Conservation (phyloP, 1,139 yeast species). For the Diutina rugosa region DNA sequence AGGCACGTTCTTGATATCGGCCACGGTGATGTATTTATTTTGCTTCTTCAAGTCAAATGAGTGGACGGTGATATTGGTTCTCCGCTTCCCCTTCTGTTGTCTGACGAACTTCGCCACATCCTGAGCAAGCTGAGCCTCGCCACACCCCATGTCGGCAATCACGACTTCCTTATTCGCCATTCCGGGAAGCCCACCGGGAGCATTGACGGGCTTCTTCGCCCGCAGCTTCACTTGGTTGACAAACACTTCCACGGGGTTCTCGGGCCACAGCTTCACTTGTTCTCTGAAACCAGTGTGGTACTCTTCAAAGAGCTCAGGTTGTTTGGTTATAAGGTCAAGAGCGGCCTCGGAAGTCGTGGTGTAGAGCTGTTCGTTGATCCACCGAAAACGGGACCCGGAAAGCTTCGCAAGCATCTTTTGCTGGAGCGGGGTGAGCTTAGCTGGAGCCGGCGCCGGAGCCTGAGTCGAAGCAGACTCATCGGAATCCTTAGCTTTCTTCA, state of each 20-base stretch:
- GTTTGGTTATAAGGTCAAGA: constrained; percentile 53
- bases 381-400: constrained; percentile 89
- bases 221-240: constrained; percentile 59
- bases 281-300: constrained; percentile 91
- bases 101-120: constrained; percentile 44
- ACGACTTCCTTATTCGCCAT: constrained; percentile 40
- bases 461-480: constrained; percentile 3
- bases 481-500: neutral
- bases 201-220: constrained; percentile 56
- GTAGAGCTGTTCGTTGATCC: constrained; percentile 94
- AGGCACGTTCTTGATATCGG: constrained; percentile 89
- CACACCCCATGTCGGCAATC: constrained; percentile 98
- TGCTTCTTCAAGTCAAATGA: constrained; percentile 84
- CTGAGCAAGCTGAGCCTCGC: constrained; percentile 79
- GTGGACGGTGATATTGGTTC: constrained; percentile 47
- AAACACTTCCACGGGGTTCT: constrained; percentile 87
- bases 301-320: constrained; percentile 84
- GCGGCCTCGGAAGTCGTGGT: constrained; percentile 77
- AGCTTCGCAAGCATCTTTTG: constrained; percentile 92
- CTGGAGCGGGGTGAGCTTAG: constrained; percentile 72
- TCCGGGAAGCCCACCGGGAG: constrained; percentile 93
- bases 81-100: constrained; percentile 14
- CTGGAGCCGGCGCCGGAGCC: constrained; percentile 10
- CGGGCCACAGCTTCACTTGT: constrained; percentile 96
- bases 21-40: constrained; percentile 84